Evolutionary conservation across 2,329 filamentous ascomycete species (phyloP).

Genomic region (Fusarium dimerum): DNA sequence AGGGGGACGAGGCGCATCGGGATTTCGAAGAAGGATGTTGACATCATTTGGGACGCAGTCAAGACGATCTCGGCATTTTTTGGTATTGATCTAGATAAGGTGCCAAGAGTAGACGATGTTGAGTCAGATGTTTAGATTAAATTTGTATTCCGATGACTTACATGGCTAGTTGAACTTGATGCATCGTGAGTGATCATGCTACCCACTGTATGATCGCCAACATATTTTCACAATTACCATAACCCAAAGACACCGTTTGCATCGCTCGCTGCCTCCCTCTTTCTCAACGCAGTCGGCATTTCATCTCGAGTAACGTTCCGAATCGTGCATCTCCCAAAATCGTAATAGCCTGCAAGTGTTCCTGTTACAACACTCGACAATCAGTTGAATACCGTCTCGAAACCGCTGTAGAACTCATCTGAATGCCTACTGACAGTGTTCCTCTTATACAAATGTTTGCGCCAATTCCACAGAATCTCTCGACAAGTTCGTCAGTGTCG

Average conservation of each 20-base stretch:
- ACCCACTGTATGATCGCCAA: neutral
- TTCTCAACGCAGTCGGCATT: constrained; percentile 9
- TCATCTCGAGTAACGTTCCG: constrained; percentile 22
- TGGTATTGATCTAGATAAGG: constrained; percentile 20
- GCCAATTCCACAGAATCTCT: constrained; percentile 19
- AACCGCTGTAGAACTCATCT: constrained; percentile 7
- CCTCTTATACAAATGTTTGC: constrained; percentile 27
- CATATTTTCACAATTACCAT: constrained; percentile 13
- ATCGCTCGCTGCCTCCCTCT: constrained; percentile 1
- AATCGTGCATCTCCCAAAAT: constrained; percentile 21
- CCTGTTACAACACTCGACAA: constrained; percentile 15
- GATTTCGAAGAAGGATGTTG: constrained; percentile 28
- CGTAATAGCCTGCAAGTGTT: constrained; percentile 6
- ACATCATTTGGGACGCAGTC: constrained; percentile 29
- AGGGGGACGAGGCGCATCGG: constrained; percentile 30
- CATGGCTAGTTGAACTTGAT: too few relatives aligned
- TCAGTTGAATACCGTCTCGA: constrained; percentile 16
- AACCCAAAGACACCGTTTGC: constrained; percentile 11
- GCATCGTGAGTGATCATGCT: too few relatives aligned
- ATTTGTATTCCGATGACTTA: too few relatives aligned
- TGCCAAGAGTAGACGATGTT: constrained; percentile 32
- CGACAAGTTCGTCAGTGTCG: constrained; percentile 19
- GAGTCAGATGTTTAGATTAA: constrained; percentile 27
- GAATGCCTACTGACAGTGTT: constrained; percentile 19
- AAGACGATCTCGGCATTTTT: constrained; percentile 28